These are phyloP conservation scores for Nyssa sinensis DNA, from an alignment of 148 eudicot species.

Conservation along the genomic window DNA sequence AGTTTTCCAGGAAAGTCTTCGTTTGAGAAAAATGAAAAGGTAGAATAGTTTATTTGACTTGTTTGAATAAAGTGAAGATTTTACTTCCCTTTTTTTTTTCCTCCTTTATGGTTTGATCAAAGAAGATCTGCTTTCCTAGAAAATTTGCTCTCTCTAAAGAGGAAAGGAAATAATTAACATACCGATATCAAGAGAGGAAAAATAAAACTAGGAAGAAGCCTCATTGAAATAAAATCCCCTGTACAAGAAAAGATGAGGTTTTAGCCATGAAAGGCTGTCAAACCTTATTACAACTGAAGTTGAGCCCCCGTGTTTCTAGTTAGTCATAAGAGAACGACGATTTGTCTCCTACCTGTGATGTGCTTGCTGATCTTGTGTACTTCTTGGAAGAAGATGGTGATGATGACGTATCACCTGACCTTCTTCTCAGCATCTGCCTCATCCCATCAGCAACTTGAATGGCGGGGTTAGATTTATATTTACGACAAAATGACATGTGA, in stretches of 20 bases:
- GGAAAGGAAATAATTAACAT: too few species aligned
- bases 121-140: background rate
- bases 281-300: background rate
- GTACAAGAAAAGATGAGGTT: constrained; percentile 9
- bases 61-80: background rate
- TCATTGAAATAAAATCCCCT: constrained; percentile 13
- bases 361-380: constrained; percentile 34
- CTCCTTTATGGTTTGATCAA: too few species aligned
- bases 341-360: constrained; percentile 24
- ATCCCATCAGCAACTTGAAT: constrained; percentile 65
- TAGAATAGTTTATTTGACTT: background rate
- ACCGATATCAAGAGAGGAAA: background rate
- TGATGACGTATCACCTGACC: constrained; percentile 35
- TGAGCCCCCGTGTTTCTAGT: background rate
- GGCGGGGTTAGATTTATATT: constrained; percentile 64
- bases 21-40: background rate
- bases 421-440: constrained; percentile 63
- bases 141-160: too few species aligned
- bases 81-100: too few species aligned
- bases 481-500: constrained; percentile 70
- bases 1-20: too few species aligned
- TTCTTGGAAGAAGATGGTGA: constrained; percentile 30
- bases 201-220: constrained; percentile 5
- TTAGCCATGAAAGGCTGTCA: constrained; percentile 8
- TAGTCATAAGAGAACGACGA: constrained; percentile 18